Conservation (phyloP, 2,329 filamentous ascomycete species). For the Rutstroemia sp. region DNA sequence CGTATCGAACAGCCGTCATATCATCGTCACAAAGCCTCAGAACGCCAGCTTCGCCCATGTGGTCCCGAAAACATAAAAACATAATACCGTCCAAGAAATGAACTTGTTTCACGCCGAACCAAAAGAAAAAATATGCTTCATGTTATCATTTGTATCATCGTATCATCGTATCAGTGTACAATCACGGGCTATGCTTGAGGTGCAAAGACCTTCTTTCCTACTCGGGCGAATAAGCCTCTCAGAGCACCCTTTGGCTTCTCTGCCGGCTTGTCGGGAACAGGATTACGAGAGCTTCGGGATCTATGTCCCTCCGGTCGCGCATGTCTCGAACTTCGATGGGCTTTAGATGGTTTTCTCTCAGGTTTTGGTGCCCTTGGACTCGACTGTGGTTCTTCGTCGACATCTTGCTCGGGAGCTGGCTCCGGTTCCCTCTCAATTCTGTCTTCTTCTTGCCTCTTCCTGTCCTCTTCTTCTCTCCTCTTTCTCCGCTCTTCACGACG, state of each 20-base stretch:
- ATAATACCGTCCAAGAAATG: conserved; percentile 6
- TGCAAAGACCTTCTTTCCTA: conserved; percentile 11
- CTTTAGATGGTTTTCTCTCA: conserved; percentile 1
- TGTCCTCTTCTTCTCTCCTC: not conserved
- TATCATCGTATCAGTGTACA: not conserved
- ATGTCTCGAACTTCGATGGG: not conserved
- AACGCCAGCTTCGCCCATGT: not conserved
- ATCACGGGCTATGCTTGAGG: not conserved
- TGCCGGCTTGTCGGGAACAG: not conserved
- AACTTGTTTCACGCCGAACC: not conserved
- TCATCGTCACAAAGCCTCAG: not conserved
- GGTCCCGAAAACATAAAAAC: not conserved
- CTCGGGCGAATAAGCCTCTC: conserved; percentile 1
- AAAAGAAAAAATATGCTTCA: conserved; percentile 1
- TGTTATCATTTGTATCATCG: not conserved
- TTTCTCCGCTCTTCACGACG: conserved; percentile 3
- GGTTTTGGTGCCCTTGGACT: not conserved
- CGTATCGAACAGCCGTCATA: too few relatives aligned
- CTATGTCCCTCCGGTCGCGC: not conserved
- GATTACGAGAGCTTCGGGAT: not conserved
- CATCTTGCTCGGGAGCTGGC: not conserved
- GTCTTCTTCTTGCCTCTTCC: not conserved
- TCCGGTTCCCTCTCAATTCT: not conserved
- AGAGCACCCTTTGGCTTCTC: conserved; percentile 9
- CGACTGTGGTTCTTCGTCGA: not conserved